Percentiles rank a stretch among this genome's conserved stretches.
phyloP scores from a whole-genome alignment of 805 yeast species.

The Phaffomyces opuntiae region DNA sequence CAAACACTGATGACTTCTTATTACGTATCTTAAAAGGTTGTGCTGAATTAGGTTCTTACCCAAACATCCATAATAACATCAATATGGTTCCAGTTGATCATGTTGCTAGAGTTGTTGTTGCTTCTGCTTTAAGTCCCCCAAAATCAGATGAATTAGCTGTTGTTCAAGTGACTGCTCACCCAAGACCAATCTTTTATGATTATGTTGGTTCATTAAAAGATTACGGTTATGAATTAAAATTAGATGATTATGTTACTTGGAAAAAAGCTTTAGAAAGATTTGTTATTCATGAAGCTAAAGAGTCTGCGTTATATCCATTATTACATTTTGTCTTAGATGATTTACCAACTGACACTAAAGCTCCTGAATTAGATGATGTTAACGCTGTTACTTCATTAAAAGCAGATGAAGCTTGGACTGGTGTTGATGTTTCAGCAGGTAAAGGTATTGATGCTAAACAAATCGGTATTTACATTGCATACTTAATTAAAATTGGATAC shows the following conservation, averaged over 20 bases:
- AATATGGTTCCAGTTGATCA: conserved; percentile 98
- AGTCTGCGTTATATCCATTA: conserved; percentile 86
- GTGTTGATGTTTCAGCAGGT: conserved; percentile 61
- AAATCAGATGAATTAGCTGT: conserved; percentile 48
- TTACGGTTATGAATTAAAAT: conserved; percentile 67
- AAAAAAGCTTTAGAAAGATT: conserved; percentile 63
- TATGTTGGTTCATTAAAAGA: conserved; percentile 57
- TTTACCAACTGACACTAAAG: conserved; percentile 83
- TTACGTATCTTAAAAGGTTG: conserved; percentile 93
- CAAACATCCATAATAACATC: conserved; percentile 80
- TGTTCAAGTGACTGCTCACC: conserved; percentile 96
- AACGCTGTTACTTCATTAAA: conserved; percentile 70
- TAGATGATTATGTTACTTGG: conserved; percentile 74
- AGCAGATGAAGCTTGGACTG: conserved; percentile 56
- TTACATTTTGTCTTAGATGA: conserved; percentile 91
- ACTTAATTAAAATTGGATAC: conserved; percentile 74
- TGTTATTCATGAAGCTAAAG: conserved; percentile 68
- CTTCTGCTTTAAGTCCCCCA: conserved; percentile 78
- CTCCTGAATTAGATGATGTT: conserved; percentile 89
- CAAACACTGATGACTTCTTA: conserved; percentile 95
- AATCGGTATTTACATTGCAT: conserved; percentile 72
- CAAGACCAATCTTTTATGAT: conserved; percentile 75
- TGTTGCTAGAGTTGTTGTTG: conserved; percentile 85
- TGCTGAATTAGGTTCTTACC: conserved; percentile 77
- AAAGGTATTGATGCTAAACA: conserved; percentile 63